These are phyloP conservation scores for Metschnikowia aberdeeniae DNA, from an alignment of 805 yeast genomes.

Conservation along the genomic window DNA sequence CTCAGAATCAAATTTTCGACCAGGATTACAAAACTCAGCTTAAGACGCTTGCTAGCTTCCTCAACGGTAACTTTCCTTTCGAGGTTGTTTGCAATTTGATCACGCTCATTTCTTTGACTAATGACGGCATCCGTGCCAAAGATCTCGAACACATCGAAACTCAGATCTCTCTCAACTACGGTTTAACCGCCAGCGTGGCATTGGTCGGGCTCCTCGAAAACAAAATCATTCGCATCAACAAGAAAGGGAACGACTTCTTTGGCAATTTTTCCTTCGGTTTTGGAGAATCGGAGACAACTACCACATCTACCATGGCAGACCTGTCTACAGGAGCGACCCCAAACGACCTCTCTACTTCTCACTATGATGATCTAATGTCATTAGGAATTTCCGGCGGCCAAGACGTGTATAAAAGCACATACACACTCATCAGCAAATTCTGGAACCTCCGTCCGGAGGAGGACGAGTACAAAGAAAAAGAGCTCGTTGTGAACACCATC, in stretches of 20 bases:
- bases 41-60: constrained; percentile 34
- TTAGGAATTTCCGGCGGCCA: constrained; percentile 32
- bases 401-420: constrained; percentile 28
- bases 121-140: constrained; percentile 63
- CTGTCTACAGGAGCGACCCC: constrained; percentile 1
- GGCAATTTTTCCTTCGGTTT: constrained; percentile 18
- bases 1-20: constrained; percentile 67
- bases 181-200: constrained; percentile 47
- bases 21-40: constrained; percentile 34
- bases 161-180: constrained; percentile 61
- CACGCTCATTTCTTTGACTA: constrained; percentile 55
- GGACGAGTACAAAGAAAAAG: constrained; percentile 12
- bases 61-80: constrained; percentile 29
- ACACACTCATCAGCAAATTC: constrained; percentile 37
- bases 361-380: constrained; percentile 14
- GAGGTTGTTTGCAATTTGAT: constrained; percentile 49
- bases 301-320: constrained; percentile 10
- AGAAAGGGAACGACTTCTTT: constrained; percentile 21
- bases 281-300: constrained; percentile 14
- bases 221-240: constrained; percentile 41
- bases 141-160: constrained; percentile 55
- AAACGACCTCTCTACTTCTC: constrained; percentile 4
- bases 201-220: constrained; percentile 47
- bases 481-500: constrained; percentile 9
- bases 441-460: constrained; percentile 48